Percentiles rank a stretch among this genome's conserved stretches.
These are phyloP conservation scores for Trichophyton benhamiae DNA, from an alignment of 2,329 filamentous ascomycete species.

Conservation along the genomic window DNA sequence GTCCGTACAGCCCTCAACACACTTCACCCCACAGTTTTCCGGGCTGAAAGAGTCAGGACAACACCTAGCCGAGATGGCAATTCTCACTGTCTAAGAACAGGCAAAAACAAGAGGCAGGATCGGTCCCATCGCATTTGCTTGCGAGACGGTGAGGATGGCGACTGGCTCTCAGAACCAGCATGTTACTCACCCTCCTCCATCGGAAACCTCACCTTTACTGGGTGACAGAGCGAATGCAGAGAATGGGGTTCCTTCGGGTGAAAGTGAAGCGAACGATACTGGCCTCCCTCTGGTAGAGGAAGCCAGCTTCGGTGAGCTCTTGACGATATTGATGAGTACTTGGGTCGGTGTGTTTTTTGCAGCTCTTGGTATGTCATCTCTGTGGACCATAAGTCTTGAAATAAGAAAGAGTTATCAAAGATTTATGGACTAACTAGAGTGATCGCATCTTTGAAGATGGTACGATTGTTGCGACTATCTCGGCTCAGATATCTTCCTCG, in stretches of 20 bases:
- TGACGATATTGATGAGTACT: constrained; percentile 38
- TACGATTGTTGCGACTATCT: constrained; percentile 75
- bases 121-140: not conserved
- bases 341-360: constrained; percentile 46
- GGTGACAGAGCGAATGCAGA: constrained; percentile 6
- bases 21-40: not conserved
- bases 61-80: not conserved
- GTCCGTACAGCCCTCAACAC: not conserved
- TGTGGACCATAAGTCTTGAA: no score
- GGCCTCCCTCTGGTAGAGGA: constrained; percentile 25
- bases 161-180: not conserved
- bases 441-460: constrained; percentile 40
- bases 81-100: not conserved
- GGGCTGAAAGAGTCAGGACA: not conserved
- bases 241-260: not conserved
- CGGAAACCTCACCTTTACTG: constrained; percentile 14
- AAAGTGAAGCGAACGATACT: not conserved
- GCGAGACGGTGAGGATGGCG: not conserved
- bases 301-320: constrained; percentile 36
- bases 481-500: constrained; percentile 68
- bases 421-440: constrained; percentile 3
- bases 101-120: not conserved
- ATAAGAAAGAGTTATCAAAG: not conserved
- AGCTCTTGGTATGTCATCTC: constrained; percentile 34
- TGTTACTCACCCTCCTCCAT: not conserved